phyloP scores from a whole-genome alignment of 495 filamentous ascomycete genomes.

The Talaromyces wortmannii region DNA sequence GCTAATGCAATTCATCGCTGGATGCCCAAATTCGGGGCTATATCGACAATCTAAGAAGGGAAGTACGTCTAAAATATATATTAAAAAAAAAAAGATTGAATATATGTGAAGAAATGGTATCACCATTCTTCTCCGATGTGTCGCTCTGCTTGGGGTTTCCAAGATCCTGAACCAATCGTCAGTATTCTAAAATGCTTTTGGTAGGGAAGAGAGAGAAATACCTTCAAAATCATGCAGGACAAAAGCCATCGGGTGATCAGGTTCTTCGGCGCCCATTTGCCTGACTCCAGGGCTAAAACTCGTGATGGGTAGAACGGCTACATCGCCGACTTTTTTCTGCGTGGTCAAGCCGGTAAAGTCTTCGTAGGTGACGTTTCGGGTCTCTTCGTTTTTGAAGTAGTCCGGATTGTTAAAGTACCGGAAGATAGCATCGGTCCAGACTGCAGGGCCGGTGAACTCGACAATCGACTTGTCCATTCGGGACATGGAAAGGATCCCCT shows the following conservation, averaged over 20 bases:
- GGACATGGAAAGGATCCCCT: conserved; percentile 55
- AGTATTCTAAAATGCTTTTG: background rate
- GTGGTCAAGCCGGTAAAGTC: conserved; percentile 84
- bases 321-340: conserved; percentile 84
- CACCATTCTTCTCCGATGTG: background rate
- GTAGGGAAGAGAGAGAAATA: conserved; percentile 23
- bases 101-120: too few relatives aligned
- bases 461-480: conserved; percentile 75
- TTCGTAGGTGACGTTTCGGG: conserved; percentile 71
- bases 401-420: conserved; percentile 85
- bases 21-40: too few relatives aligned
- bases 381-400: conserved; percentile 74
- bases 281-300: conserved; percentile 93
- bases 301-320: conserved; percentile 90
- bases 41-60: too few relatives aligned
- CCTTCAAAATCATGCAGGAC: conserved; percentile 97
- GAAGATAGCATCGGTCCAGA: conserved; percentile 94
- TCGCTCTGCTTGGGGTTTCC: conserved; percentile 59
- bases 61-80: too few relatives aligned
- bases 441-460: conserved; percentile 89
- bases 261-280: conserved; percentile 87
- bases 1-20: too few relatives aligned
- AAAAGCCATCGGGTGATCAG: conserved; percentile 94
- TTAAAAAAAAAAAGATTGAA: too few relatives aligned
- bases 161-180: conserved; percentile 50